Conservation (phyloP, 1,284 basidiomycete genomes). For the Tilletia walkeri region DNA sequence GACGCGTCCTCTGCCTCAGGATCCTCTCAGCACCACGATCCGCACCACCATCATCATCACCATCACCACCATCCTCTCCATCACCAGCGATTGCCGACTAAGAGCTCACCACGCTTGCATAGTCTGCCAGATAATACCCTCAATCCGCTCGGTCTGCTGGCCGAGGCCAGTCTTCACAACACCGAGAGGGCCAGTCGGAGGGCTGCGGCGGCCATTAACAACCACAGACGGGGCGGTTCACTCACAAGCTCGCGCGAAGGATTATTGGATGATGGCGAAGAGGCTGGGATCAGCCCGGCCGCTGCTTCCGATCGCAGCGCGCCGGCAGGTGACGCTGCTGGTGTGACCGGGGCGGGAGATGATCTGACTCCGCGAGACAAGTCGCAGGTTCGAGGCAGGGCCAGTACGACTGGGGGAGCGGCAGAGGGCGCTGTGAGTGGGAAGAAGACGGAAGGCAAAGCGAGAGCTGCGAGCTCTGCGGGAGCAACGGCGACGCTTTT, state of each 20-base stretch:
- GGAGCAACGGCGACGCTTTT: not conserved
- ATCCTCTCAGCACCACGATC: not conserved
- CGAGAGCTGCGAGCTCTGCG: not conserved
- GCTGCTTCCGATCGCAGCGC: not conserved
- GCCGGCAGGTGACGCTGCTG: not conserved
- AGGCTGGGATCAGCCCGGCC: not conserved
- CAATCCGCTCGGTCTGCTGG: conserved; percentile 55
- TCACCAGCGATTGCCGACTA: not conserved
- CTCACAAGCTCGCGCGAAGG: conserved; percentile 8
- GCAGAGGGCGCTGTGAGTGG: not conserved
- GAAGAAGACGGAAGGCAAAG: not conserved
- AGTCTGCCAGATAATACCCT: conserved; percentile 58
- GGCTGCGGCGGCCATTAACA: conserved; percentile 20
- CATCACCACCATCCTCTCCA: not conserved
- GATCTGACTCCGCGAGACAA: not conserved
- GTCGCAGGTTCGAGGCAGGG: too few relatives aligned
- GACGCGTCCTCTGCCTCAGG: conserved; percentile 5
- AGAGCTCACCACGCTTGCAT: conserved; percentile 67
- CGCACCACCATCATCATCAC: not conserved
- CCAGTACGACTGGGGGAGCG: not conserved
- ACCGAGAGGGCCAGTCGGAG: not conserved
- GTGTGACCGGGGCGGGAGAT: not conserved
- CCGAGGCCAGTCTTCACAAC: conserved; percentile 54
- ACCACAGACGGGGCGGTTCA: not conserved
- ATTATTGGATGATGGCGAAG: not conserved